These are phyloP conservation scores for Fusarium algeriense DNA, from an alignment of 2,329 filamentous ascomycete genomes.

Conservation along the genomic window DNA sequence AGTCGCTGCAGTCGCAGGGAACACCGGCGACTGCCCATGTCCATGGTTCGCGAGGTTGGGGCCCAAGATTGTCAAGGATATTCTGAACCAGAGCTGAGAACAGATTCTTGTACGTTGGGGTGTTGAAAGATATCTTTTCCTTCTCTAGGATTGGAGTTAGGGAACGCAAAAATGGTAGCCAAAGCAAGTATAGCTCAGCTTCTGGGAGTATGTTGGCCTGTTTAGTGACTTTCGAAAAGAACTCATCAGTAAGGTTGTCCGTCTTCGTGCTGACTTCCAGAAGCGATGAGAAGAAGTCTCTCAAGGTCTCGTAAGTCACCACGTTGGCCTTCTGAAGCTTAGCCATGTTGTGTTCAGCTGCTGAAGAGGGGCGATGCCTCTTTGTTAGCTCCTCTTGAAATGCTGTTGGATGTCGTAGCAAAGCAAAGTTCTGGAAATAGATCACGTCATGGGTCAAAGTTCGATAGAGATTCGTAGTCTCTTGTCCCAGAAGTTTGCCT, in stretches of 20 bases:
- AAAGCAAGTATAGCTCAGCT: conserved; percentile 41
- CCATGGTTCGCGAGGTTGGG: conserved; percentile 14
- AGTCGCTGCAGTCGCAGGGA: conserved; percentile 45
- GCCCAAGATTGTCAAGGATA: conserved; percentile 44
- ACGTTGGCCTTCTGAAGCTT: not conserved
- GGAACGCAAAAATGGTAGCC: conserved; percentile 49
- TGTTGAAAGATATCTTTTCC: conserved; percentile 13
- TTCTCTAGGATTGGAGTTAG: conserved; percentile 33
- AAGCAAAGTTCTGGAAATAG: not conserved
- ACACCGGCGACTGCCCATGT: conserved; percentile 13
- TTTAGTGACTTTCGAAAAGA: conserved; percentile 36
- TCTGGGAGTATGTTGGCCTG: conserved; percentile 28
- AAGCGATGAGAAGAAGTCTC: conserved; percentile 16
- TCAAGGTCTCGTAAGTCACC: conserved; percentile 9
- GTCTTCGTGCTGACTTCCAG: conserved; percentile 25
- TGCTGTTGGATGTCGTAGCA: not conserved
- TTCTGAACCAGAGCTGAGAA: conserved; percentile 40
- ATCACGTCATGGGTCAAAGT: not conserved
- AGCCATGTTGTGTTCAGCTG: not conserved
- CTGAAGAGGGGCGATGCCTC: not conserved
- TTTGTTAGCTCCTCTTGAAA: not conserved
- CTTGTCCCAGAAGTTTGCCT: not conserved
- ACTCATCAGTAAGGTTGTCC: conserved; percentile 27
- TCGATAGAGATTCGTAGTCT: not conserved
- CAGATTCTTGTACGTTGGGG: conserved; percentile 40